Evolutionary conservation across 2,329 filamentous ascomycete species (phyloP), one percentile per base, ranked within the genome.

Genomic region (Ophiostoma triangulosporum): DNA sequence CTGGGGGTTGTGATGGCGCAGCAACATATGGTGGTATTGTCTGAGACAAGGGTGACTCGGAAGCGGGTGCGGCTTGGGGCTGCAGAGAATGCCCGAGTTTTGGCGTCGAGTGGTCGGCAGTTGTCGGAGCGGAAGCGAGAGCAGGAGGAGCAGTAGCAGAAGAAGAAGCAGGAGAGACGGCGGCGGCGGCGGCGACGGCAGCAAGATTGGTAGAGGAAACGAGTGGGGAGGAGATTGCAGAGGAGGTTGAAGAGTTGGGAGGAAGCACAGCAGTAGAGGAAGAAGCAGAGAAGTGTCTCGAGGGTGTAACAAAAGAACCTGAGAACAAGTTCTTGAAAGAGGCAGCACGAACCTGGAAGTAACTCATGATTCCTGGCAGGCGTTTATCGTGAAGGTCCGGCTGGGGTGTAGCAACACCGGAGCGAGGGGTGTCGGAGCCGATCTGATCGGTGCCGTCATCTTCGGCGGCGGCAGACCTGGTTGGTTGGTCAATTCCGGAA

Each of bases 311-410:
- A 62, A 66, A 68, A 56, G 63, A 64, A 61, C 66, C 62, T 62
- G 65, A 68, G 61, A 67, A 66, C 63, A 68, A 69, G 67, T 67
- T 66, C 61, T 73, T 70, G 77, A 78, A 77, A 82, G 83, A 81
- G 75, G 79, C 81, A 77, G 80, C 79, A 96, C 93, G 84, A 95
- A 98, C 93, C 91, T 98, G 93, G 75, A 97, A 95, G 77, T 93
- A 96, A 76, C 85, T 94, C 78, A 93, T 85, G 74, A 97, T 95
- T 68, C 89, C 88, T 62, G 93, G 93, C 66, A 95, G 77, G 71
- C 93, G 86, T 73, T 95, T 96, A 74, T 98, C 93, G 65, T 86
- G 84, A 59, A 86, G 84, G 71, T 97, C 91, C 61, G 93, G 93
- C 65, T 90, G 86, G 61, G 93, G 93, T 58, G 93, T 98, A 61